These are phyloP conservation scores for Picea sitchensis DNA, from an alignment of 75 land plant species.

Conservation along the genomic window DNA sequence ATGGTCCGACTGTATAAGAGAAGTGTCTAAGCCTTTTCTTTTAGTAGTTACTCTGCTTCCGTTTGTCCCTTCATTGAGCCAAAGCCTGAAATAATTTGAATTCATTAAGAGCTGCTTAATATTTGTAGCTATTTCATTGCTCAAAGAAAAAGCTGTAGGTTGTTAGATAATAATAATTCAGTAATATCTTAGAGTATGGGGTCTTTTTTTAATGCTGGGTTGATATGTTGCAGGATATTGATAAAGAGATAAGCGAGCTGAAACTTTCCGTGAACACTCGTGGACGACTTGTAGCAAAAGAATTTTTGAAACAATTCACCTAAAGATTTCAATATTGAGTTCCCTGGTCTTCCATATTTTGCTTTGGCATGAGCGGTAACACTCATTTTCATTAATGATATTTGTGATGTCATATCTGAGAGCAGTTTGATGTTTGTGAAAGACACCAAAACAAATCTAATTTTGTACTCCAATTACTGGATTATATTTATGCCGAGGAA, in stretches of 20 bases:
- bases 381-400: too few relatives aligned
- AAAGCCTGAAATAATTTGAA: too few relatives aligned
- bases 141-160: not conserved
- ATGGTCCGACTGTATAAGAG: too few relatives aligned
- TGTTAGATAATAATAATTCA: not conserved
- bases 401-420: not conserved
- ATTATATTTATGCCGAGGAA: not conserved
- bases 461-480: too few relatives aligned
- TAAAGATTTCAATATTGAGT: constrained; percentile 6
- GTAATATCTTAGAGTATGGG: not conserved
- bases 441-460: not conserved
- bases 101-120: too few relatives aligned
- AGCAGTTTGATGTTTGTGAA: not conserved
- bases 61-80: too few relatives aligned
- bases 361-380: too few relatives aligned
- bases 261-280: constrained; percentile 97
- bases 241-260: constrained; percentile 94
- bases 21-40: too few relatives aligned
- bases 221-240: constrained; percentile 78
- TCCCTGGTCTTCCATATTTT: too few relatives aligned
- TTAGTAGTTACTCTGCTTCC: too few relatives aligned
- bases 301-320: constrained; percentile 88
- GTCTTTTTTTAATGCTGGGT: not conserved
- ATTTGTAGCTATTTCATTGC: not conserved
- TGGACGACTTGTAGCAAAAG: constrained; percentile 91